Percentiles rank a stretch among this genome's conserved stretches.
phyloP scores from a whole-genome alignment of 768 basidiomycete species.

The Tylopilus felleus region DNA sequence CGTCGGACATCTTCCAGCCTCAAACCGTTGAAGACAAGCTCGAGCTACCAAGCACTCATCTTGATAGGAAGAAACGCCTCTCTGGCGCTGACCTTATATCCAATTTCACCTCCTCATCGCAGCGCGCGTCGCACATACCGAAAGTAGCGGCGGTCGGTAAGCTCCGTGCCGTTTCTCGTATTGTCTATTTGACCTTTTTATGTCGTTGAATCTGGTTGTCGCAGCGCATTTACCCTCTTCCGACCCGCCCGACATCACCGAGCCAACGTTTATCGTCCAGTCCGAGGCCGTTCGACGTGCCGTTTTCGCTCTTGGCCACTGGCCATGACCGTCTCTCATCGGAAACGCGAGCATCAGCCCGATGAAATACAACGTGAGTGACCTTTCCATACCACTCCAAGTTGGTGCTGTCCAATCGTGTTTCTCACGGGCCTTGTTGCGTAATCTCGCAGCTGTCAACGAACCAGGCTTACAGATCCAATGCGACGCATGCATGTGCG shows the following conservation, averaged over 20 bases:
- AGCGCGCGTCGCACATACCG: neutral
- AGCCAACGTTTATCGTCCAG: neutral
- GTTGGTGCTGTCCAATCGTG: neutral
- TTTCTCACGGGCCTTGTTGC: constrained; percentile 30
- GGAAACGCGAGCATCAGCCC: constrained; percentile 59
- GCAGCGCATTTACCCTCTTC: neutral
- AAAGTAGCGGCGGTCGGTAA: constrained; percentile 1
- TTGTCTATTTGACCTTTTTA: neutral
- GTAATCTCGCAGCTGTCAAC: constrained; percentile 55
- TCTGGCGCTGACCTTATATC: neutral
- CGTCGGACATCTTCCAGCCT: neutral
- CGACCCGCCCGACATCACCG: neutral
- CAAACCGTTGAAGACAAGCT: neutral
- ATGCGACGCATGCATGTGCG: constrained; percentile 80
- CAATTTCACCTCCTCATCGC: neutral
- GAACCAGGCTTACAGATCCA: constrained; percentile 81
- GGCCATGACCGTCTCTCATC: constrained; percentile 62
- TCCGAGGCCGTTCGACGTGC: neutral
- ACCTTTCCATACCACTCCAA: neutral
- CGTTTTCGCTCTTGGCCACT: neutral
- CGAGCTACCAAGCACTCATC: neutral
- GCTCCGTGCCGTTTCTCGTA: neutral
- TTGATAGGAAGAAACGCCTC: neutral
- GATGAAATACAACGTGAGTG: constrained; percentile 63
- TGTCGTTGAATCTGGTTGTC: neutral